A percentile compares a stretch with the other conserved stretches of the same genome.
phyloP scores from a whole-genome alignment of 2,329 filamentous ascomycete genomes.

The Talaromyces sp. region DNA sequence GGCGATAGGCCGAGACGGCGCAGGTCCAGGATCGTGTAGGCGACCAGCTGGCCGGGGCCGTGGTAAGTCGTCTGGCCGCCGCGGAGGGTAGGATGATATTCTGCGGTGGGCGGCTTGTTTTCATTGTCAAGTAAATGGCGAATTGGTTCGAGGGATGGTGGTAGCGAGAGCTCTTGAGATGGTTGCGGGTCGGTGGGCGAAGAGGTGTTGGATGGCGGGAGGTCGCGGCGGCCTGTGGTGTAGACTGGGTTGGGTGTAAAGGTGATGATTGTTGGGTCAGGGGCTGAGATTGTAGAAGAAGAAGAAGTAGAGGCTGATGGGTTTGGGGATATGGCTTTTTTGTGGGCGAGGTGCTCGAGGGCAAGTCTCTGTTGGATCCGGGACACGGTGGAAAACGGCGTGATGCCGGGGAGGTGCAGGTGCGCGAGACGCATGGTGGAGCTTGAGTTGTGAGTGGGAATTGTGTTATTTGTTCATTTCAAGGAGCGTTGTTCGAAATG shows the following conservation, averaged over 20 bases:
- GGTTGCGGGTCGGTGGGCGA: constrained; percentile 12
- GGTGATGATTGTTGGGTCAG: constrained; percentile 68
- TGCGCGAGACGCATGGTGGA: constrained; percentile 51
- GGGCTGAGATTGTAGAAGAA: constrained; percentile 32
- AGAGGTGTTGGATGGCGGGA: constrained; percentile 33
- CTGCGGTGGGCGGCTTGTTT: constrained; percentile 39
- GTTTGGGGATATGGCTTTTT: constrained; percentile 40
- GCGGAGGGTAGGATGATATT: constrained; percentile 66
- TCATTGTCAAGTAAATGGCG: constrained; percentile 21
- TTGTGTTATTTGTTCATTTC: background rate
- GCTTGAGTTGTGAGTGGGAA: background rate
- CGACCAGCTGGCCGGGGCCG: constrained; percentile 83
- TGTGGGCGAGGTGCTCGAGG: constrained; percentile 54
- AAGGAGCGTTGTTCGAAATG: background rate
- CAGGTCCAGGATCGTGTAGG: constrained; percentile 89
- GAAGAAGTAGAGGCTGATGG: background rate
- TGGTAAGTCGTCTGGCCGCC: constrained; percentile 94
- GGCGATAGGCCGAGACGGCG: constrained; percentile 62
- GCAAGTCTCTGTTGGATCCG: constrained; percentile 54
- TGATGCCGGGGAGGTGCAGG: constrained; percentile 51
- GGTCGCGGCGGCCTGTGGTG: constrained; percentile 81
- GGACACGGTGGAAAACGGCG: constrained; percentile 51
- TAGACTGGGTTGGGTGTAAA: constrained; percentile 80
- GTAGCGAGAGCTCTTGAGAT: constrained; percentile 36
- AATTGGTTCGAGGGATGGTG: constrained; percentile 31